Evolutionary conservation across 2,329 filamentous ascomycete genomes (phyloP).

Genomic region (Graphium sp.): DNA sequence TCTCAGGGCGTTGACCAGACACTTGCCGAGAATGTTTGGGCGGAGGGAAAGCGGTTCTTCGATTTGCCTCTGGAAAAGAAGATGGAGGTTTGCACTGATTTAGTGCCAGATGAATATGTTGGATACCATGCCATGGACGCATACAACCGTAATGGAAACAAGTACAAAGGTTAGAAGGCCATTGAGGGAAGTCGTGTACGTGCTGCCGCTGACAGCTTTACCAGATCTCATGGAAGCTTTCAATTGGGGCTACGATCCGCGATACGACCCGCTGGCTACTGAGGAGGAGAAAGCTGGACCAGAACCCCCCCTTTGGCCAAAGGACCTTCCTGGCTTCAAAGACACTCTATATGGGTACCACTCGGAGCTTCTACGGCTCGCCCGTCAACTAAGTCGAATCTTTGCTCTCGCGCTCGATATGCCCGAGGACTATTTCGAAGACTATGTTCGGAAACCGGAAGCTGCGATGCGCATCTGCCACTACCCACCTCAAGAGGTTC

Average conservation of each 20-base stretch:
- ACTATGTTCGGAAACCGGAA: constrained; percentile 32
- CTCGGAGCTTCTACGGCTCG: constrained; percentile 26
- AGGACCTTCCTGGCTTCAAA: constrained; percentile 32
- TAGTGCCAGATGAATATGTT: too few relatives aligned
- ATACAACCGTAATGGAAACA: too few relatives aligned
- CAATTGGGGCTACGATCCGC: constrained; percentile 32
- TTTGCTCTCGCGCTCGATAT: constrained; percentile 39
- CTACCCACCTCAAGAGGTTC: constrained; percentile 13
- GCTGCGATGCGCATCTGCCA: constrained; percentile 22
- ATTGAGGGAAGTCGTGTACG: too few relatives aligned
- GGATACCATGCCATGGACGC: too few relatives aligned
- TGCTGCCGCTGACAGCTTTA: too few relatives aligned
- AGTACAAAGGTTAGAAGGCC: too few relatives aligned
- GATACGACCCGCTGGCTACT: constrained; percentile 33
- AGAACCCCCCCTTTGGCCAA: constrained; percentile 34
- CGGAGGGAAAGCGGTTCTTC: too few relatives aligned
- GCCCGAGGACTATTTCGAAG: constrained; percentile 36
- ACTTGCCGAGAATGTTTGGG: too few relatives aligned
- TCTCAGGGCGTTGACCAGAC: too few relatives aligned
- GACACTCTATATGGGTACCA: constrained; percentile 27
- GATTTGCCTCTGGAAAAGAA: too few relatives aligned
- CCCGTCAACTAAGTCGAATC: constrained; percentile 28
- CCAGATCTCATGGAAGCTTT: constrained; percentile 26
- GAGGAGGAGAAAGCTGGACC: constrained; percentile 17
- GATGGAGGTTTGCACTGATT: too few relatives aligned